Evolutionary conservation across 2,329 filamentous ascomycete species (phyloP).

Genomic region (Penicillium sp.): DNA sequence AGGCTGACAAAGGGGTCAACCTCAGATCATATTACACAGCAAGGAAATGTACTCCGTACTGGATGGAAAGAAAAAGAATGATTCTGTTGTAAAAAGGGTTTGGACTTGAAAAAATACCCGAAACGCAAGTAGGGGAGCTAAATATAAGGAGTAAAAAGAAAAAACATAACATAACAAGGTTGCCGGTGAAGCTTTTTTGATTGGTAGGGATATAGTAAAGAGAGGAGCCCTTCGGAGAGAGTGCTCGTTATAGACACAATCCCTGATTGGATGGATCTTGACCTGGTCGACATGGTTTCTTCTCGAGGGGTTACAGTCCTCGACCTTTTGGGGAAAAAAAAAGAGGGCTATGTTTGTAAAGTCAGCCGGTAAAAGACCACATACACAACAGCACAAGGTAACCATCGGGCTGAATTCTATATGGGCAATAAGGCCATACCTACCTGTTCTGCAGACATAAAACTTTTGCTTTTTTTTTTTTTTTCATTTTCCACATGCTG

Average conservation of each 20-base stretch:
- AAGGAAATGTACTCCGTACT: neutral
- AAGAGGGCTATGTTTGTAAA: neutral
- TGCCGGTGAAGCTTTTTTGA: neutral
- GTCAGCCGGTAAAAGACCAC: neutral
- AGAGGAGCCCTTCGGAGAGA: conserved; percentile 8
- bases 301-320: conserved; percentile 4
- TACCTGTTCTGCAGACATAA: neutral
- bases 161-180: neutral
- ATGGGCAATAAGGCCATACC: neutral
- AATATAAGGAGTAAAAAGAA: neutral
- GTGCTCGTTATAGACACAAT: conserved; percentile 2
- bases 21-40: neutral
- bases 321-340: neutral
- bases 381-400: neutral
- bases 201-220: conserved; percentile 5
- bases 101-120: neutral
- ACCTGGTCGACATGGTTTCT: conserved; percentile 1
- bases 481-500: neutral
- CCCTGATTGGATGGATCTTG: conserved; percentile 5
- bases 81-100: neutral
- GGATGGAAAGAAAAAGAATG: neutral
- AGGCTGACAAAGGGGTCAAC: neutral
- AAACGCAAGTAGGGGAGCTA: conserved; percentile 1
- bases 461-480: neutral
- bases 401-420: neutral